Conservation (phyloP, 2,329 filamentous ascomycete genomes). For the Epichloe scottii region DNA sequence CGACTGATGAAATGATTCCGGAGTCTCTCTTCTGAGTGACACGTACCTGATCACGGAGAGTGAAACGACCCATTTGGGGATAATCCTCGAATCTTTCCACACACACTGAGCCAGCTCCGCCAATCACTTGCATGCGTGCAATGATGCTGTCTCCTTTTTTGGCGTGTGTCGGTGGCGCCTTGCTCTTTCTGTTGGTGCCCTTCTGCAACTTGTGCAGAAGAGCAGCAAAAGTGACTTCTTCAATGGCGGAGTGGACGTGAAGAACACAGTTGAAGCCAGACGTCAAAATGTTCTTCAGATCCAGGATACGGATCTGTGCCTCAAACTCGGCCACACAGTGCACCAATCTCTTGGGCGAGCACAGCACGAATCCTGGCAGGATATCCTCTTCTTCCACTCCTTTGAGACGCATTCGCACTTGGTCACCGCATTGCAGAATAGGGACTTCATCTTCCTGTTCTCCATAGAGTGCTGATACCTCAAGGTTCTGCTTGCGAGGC, state of each 20-base stretch:
- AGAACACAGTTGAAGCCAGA: slow-evolving; percentile 97
- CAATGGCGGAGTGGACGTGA: slow-evolving; percentile 93
- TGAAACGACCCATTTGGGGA: slow-evolving; percentile 84
- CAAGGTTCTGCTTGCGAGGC: slow-evolving; percentile 77
- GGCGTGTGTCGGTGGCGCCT: slow-evolving; percentile 83
- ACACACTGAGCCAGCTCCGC: slow-evolving; percentile 76
- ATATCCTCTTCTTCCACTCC: slow-evolving; percentile 98
- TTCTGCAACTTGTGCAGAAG: slow-evolving; percentile 92
- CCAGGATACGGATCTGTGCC: slow-evolving; percentile 90
- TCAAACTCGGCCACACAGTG: slow-evolving; percentile 85
- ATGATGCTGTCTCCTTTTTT: slow-evolving; percentile 77
- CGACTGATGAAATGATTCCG: not conserved
- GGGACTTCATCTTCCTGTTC: slow-evolving; percentile 89
- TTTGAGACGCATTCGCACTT: slow-evolving; percentile 81
- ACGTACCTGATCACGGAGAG: slow-evolving; percentile 71
- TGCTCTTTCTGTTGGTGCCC: slow-evolving; percentile 86
- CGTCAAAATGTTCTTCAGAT: slow-evolving; percentile 85
- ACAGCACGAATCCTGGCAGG: slow-evolving; percentile 87
- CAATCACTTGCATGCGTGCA: slow-evolving; percentile 76
- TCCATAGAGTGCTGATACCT: slow-evolving; percentile 77
- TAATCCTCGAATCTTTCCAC: slow-evolving; percentile 94
- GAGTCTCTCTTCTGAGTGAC: not conserved
- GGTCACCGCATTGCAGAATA: slow-evolving; percentile 80
- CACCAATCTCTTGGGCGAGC: slow-evolving; percentile 84
- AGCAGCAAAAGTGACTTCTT: slow-evolving; percentile 85